Conservation (phyloP, 257 asterid species). For the Cruciata laevipes region DNA sequence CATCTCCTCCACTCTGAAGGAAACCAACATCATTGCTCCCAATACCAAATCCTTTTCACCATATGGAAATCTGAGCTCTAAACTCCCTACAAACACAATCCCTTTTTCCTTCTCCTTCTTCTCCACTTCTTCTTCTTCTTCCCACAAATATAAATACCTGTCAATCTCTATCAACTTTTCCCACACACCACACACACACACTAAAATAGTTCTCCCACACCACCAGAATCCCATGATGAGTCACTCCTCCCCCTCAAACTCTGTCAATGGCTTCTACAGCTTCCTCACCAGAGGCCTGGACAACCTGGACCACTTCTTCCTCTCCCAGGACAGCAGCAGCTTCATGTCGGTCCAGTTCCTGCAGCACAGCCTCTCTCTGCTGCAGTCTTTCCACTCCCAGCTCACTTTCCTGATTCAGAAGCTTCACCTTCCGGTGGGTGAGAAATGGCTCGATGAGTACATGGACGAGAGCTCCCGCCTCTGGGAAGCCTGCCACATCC, state of each 20-base stretch:
- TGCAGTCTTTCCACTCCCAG: constrained; percentile 57
- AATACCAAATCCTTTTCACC: constrained; percentile 46
- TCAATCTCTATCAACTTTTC: constrained; percentile 28
- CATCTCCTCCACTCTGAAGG: constrained; percentile 65
- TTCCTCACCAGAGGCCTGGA: constrained; percentile 48
- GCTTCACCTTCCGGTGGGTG: constrained; percentile 57
- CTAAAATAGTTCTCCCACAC: background rate
- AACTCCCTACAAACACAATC: constrained; percentile 10
- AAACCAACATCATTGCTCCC: constrained; percentile 66
- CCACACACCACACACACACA: background rate
- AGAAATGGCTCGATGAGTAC: constrained; percentile 70
- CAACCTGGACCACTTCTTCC: constrained; percentile 48
- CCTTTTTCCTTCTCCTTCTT: constrained; percentile 10
- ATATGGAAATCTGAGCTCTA: constrained; percentile 33
- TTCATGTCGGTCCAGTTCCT: constrained; percentile 60
- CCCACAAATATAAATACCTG: constrained; percentile 22
- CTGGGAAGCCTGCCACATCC: constrained; percentile 58
- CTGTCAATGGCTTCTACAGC: constrained; percentile 52
- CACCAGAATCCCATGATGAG: constrained; percentile 44
- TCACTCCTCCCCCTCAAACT: constrained; percentile 45
- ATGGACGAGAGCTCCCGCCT: constrained; percentile 82
- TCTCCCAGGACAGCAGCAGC: constrained; percentile 24
- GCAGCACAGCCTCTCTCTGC: constrained; percentile 47
- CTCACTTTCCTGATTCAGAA: constrained; percentile 41
- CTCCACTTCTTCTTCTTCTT: background rate